These are phyloP conservation scores for Eutypella sp. DNA, from an alignment of 2,329 filamentous ascomycete species.

Conservation along the genomic window DNA sequence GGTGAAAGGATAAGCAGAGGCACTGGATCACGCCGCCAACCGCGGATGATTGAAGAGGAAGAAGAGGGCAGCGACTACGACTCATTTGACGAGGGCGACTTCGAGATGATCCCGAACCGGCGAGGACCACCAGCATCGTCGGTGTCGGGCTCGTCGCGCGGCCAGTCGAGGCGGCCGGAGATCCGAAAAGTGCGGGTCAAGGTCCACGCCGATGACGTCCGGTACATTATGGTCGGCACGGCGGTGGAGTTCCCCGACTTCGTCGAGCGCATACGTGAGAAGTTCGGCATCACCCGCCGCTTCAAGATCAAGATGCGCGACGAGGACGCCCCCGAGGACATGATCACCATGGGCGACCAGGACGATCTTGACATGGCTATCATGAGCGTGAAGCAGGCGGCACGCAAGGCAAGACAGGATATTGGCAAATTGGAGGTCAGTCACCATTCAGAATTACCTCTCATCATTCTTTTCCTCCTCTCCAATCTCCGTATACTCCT, in stretches of 20 bases:
- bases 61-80: slow-evolving; percentile 71
- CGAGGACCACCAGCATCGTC: slow-evolving; percentile 41
- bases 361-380: slow-evolving; percentile 92
- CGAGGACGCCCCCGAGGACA: slow-evolving; percentile 72
- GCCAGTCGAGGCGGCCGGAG: slow-evolving; percentile 57
- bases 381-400: slow-evolving; percentile 60
- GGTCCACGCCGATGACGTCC: slow-evolving; percentile 84
- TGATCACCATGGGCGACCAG: slow-evolving; percentile 96
- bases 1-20: slow-evolving; percentile 34
- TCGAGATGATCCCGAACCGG: slow-evolving; percentile 67
- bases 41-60: slow-evolving; percentile 73
- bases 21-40: slow-evolving; percentile 41
- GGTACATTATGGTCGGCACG: slow-evolving; percentile 81
- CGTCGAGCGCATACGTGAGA: slow-evolving; percentile 73
- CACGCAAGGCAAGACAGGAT: slow-evolving; percentile 69
- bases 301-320: slow-evolving; percentile 89
- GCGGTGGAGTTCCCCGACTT: slow-evolving; percentile 73
- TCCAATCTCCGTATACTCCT: background rate
- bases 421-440: slow-evolving; percentile 94
- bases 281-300: slow-evolving; percentile 71
- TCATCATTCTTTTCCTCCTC: background rate
- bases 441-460: slow-evolving; percentile 11
- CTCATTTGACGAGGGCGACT: slow-evolving; percentile 70
- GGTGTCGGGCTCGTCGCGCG: slow-evolving; percentile 43
- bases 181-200: slow-evolving; percentile 83